Conservation (phyloP, 2,329 filamentous ascomycete species). For the Alternaria rosae region DNA sequence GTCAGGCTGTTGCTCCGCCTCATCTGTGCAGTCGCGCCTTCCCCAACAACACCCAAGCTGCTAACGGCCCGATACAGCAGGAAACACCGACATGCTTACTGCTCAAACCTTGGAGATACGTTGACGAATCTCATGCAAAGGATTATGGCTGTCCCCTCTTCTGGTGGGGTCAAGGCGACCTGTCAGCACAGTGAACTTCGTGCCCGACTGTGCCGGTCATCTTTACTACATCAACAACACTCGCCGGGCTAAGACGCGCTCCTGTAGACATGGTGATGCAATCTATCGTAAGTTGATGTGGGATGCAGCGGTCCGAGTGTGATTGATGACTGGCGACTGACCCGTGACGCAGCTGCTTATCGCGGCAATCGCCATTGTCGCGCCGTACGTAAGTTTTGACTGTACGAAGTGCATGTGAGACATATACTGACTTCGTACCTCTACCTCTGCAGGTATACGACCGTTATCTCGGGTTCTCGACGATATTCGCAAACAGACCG, state of each 20-base stretch:
- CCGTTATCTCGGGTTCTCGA: slow-evolving; percentile 27
- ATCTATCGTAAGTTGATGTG: slow-evolving; percentile 5
- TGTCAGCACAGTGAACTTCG: neutral
- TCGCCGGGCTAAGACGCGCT: neutral
- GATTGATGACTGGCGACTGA: neutral
- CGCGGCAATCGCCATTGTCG: slow-evolving; percentile 17
- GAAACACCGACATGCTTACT: neutral
- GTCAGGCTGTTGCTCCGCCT: neutral
- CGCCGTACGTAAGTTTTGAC: too few species aligned
- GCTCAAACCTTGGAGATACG: neutral
- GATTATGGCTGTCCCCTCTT: neutral
- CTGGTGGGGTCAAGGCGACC: neutral
- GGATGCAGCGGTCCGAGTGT: neutral
- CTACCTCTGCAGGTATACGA: slow-evolving; percentile 42
- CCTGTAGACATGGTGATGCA: neutral
- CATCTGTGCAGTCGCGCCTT: neutral
- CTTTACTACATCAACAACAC: neutral
- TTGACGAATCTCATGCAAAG: neutral
- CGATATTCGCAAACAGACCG: slow-evolving; percentile 32
- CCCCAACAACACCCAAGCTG: neutral
- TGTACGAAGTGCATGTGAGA: too few species aligned
- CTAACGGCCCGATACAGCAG: neutral
- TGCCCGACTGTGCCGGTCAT: neutral
- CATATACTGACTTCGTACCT: too few species aligned
- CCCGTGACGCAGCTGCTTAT: slow-evolving; percentile 15